These are phyloP conservation scores for Suhomyces faveliae DNA, from an alignment of 805 yeast species.

Conservation along the genomic window DNA sequence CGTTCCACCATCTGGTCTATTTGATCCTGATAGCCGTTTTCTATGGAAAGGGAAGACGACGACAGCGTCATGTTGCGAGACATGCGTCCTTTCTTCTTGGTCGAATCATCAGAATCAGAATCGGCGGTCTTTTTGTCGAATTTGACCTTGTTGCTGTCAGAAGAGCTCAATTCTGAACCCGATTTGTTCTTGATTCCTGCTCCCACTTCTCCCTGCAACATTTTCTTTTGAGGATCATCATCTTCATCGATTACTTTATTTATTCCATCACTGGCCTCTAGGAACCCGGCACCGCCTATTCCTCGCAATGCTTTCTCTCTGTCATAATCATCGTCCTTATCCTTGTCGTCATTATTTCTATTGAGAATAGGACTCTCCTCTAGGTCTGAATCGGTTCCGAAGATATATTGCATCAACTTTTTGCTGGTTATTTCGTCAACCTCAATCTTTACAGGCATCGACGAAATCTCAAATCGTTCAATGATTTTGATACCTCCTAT, in stretches of 20 bases:
- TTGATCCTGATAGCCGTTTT: conserved; percentile 23
- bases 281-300: conserved; percentile 12
- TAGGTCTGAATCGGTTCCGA: conserved; percentile 25
- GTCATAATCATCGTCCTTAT: conserved; percentile 7
- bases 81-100: not conserved
- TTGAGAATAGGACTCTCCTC: conserved; percentile 22
- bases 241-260: conserved; percentile 6
- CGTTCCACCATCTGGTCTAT: conserved; percentile 66
- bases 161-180: not conserved
- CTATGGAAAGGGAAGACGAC: conserved; percentile 1
- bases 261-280: conserved; percentile 11
- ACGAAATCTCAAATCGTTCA: conserved; percentile 36
- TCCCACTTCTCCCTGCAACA: not conserved
- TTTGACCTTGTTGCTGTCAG: not conserved
- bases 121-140: conserved; percentile 6
- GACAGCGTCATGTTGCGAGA: not conserved
- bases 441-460: conserved; percentile 38
- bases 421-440: conserved; percentile 41
- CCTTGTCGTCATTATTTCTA: conserved; percentile 5
- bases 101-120: not conserved
- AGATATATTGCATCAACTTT: conserved; percentile 36
- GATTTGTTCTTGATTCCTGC: not conserved
- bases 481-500: conserved; percentile 43
- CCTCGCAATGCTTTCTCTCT: conserved; percentile 1
- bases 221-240: not conserved